Conservation (phyloP, 257 asterid species). For the Knoxia roxburghii region DNA sequence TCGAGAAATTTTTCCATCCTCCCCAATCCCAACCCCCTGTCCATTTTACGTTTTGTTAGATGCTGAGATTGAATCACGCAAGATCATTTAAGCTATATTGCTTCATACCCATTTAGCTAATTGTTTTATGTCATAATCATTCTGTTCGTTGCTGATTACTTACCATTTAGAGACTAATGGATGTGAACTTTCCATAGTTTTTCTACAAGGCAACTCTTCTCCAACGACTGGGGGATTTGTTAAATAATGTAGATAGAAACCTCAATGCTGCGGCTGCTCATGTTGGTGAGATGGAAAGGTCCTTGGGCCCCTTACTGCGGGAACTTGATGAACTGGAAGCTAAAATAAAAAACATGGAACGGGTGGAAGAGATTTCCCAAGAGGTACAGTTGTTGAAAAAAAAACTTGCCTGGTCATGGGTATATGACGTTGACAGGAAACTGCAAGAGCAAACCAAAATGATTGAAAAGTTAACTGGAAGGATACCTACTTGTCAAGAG, state of each 20-base stretch:
- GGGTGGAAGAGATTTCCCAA: constrained; percentile 70
- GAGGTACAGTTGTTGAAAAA: constrained; percentile 58
- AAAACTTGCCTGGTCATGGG: constrained; percentile 95
- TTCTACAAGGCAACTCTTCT: constrained; percentile 97
- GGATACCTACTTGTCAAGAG: constrained; percentile 63
- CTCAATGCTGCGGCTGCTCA: constrained; percentile 50
- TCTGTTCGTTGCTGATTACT: neutral
- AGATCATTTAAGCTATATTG: no score
- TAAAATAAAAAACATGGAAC: constrained; percentile 75
- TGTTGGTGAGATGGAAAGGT: constrained; percentile 69
- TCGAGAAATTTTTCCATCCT: neutral
- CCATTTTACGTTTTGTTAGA: neutral
- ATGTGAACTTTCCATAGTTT: constrained; percentile 49
- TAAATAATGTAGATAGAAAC: constrained; percentile 55
- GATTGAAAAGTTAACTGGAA: constrained; percentile 54
- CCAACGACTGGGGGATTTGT: constrained; percentile 77
- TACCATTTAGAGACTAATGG: constrained; percentile 15
- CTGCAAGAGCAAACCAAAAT: constrained; percentile 40
- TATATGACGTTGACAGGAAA: constrained; percentile 61
- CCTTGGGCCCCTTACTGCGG: constrained; percentile 59
- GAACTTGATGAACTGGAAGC: constrained; percentile 81
- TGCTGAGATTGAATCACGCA: neutral
- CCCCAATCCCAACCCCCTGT: no score
- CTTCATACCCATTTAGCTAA: no score
- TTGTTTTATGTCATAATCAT: constrained; percentile 11